Evolutionary conservation across 495 filamentous ascomycete genomes (phyloP).

Genomic region (Entonaema liquescens): DNA sequence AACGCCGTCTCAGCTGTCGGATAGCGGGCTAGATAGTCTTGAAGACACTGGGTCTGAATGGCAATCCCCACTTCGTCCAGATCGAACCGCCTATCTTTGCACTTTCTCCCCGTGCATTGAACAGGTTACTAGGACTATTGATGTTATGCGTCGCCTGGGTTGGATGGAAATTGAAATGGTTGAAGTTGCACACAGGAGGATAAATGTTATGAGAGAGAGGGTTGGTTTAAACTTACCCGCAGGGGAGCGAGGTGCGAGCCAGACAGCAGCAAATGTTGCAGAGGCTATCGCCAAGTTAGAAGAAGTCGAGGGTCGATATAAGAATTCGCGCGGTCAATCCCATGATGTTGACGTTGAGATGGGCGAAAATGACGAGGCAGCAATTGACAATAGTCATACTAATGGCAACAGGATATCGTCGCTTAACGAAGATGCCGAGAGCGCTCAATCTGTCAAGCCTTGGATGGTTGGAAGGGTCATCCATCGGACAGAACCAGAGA

Average conservation of each 20-base stretch:
- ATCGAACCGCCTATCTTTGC: constrained; percentile 75
- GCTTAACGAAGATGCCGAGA: constrained; percentile 21
- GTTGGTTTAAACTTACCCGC: constrained; percentile 63
- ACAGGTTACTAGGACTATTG: constrained; percentile 86
- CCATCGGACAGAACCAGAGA: constrained; percentile 82
- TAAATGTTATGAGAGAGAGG: constrained; percentile 86
- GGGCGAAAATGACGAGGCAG: constrained; percentile 41
- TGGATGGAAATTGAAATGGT: constrained; percentile 96
- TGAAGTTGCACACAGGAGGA: constrained; percentile 76
- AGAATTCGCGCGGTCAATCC: constrained; percentile 59
- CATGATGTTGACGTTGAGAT: constrained; percentile 41
- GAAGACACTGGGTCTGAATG: constrained; percentile 43
- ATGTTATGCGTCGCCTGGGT: constrained; percentile 75
- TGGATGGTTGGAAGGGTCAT: constrained; percentile 75
- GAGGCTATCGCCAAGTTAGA: constrained; percentile 78
- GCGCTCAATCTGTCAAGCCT: constrained; percentile 46
- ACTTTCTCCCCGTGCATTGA: constrained; percentile 97
- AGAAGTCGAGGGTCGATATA: constrained; percentile 73
- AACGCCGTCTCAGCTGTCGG: constrained; percentile 33
- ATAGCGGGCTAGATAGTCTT: constrained; percentile 20
- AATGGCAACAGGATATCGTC: constrained; percentile 31
- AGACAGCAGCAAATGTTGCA: constrained; percentile 71
- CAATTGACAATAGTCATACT: constrained; percentile 30
- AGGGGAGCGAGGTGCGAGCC: constrained; percentile 52
- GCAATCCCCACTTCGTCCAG: constrained; percentile 75